A percentile compares a stretch with the other conserved stretches of the same genome.
These are phyloP conservation scores for Fusarium mangiferae DNA, from an alignment of 2,329 filamentous ascomycete genomes.

Conservation along the genomic window DNA sequence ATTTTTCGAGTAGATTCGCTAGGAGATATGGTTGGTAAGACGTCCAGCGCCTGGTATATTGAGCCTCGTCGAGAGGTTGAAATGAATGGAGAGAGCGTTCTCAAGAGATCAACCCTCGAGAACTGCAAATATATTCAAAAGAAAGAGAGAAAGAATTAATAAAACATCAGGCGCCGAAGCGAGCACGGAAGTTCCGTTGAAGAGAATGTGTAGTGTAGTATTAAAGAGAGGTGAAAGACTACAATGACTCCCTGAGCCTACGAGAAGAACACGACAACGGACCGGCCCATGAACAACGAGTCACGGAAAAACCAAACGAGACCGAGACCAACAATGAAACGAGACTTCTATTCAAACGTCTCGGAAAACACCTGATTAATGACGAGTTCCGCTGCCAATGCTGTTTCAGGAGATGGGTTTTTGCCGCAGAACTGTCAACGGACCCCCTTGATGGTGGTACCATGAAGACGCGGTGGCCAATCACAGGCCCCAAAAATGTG, in stretches of 20 bases:
- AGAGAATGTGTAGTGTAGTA: conserved; percentile 24
- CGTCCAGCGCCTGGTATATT: conserved; percentile 41
- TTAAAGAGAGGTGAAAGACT: conserved; percentile 22
- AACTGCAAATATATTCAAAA: conserved; percentile 14
- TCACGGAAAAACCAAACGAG: conserved; percentile 26
- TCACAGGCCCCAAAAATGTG: conserved; percentile 17
- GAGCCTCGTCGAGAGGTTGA: conserved; percentile 40
- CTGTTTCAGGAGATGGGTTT: conserved; percentile 46
- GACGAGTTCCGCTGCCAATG: conserved; percentile 35
- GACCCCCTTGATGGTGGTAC: conserved; percentile 26
- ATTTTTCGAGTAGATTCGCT: neutral
- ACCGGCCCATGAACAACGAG: neutral
- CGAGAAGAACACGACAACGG: conserved; percentile 10
- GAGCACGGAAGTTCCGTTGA: conserved; percentile 20
- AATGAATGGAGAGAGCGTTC: conserved; percentile 20
- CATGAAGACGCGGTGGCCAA: conserved; percentile 39
- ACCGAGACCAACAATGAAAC: conserved; percentile 40
- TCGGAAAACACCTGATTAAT: conserved; percentile 43
- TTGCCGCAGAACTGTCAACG: conserved; percentile 35
- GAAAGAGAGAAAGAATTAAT: conserved; percentile 15
- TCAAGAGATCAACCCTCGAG: conserved; percentile 31
- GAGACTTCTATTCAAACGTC: conserved; percentile 32
- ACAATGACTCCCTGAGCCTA: neutral
- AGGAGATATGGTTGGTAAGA: conserved; percentile 26
- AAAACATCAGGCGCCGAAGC: conserved; percentile 23